Evolutionary conservation across 495 filamentous ascomycete species (phyloP), one percentile per base, ranked within the genome.

Genomic region (Wilcoxina mikolae): DNA sequence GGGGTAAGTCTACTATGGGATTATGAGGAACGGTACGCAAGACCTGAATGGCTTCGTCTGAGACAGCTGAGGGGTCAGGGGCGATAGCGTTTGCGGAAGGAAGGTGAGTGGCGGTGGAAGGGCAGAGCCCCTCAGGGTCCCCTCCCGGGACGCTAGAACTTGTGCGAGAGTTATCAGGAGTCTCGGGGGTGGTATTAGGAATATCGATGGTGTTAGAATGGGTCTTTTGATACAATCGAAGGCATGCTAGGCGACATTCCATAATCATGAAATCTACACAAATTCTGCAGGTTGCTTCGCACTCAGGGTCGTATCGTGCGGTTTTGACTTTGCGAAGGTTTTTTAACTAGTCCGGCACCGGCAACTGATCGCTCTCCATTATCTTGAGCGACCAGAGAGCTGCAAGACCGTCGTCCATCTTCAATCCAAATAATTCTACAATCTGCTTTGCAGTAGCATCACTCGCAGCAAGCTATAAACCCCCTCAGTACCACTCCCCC

Each of bases 221-320:
- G 15, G 31, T 35, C 31, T 7, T 35, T 35, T 35, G 15, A 7
- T 35, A 35, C 7, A 5, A 35, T 5, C 15, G 31, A 35, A 15
- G 31, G 15, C 5, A 35, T 54, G 24, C 4, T n/a, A 54, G 3
- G 15, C 7, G 26, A 18, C 25, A 54, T 28, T 35, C 41, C 28
- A 12, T 33, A 31, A 54, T 43, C 52, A 47, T 54, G 15, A 44
- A 47, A 54, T 54, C 39, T 3, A 54, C 31, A 11, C 24, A 28
- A 18, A 46, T 33, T 10, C 52, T 35, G 26, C 52, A 45, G 22
- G 2, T 28, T 20, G 15, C 52, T 33, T 31, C 2, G 15, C 23
- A 54, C 11, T 41, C n/a, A 3, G 4, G 15, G 38, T 46, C 39
- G 18, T 54, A 46, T 10, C 18, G 43, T 17, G 52, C 41, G 23